Evolutionary conservation across 106 monocot genomes (phyloP), one percentile per base, ranked within the genome.

Genomic region (Vanilla planifolia): DNA sequence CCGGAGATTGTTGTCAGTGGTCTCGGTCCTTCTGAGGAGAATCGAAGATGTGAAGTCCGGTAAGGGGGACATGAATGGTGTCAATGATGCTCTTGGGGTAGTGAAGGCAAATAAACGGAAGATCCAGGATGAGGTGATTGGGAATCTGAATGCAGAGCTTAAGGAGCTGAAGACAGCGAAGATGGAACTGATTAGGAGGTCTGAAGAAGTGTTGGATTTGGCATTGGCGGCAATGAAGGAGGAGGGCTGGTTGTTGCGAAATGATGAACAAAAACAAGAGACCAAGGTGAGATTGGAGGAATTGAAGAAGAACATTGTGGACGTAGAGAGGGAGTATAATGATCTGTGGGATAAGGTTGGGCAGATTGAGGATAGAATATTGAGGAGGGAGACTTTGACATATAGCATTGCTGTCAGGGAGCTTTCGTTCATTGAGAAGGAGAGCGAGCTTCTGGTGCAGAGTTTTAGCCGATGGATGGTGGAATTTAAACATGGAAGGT

Each of bases 341-440:
- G 60, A 40, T 33, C 40, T 91, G 48, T 91, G 79, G 81, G 79
- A 82, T 75, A 79, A 74, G 59, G 45, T 79, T 35, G 79, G 66
- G 32, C 82, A 82, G 46, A 71, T 91, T 51, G 90, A 91, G 45
- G 85, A 91, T 50, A 65, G 27, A 46, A 70, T 85, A 2, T 14
- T 63, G 50, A 82, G 59, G 76, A 81, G 60, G 65, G 82, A 91
- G 70, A 82, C 85, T 16, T 23, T 85, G 61, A 74, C 73, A 16
- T 79, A 70, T 16, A 91, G 82, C 67, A 66, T 91, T 36, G 85
- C 69, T 17, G 65, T 82, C 25, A 76, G 79, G 73, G 90, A 91
- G 61, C 73, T 91, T 55, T 70, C 75, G 3, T 91, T 91, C 50
- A 77, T 91, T 14, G 82, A 82, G 71, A 82, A 64, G 70, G 90